Evolutionary conservation across 106 monocot species (phyloP), one percentile per base, ranked within the genome.

Genomic region (Phalaenopsis equestris): DNA sequence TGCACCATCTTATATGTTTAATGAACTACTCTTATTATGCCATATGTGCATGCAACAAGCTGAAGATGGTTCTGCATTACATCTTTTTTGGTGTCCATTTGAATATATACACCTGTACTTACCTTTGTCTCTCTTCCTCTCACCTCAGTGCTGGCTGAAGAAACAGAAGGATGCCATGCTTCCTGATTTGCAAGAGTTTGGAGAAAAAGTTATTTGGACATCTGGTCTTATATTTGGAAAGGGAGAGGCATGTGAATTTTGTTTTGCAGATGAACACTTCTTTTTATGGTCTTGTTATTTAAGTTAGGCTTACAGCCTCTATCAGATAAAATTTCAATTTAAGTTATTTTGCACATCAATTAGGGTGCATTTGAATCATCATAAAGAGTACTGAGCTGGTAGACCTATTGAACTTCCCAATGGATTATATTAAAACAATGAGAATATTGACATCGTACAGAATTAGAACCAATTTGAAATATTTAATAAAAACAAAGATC

Each of bases 171-270:
- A 99, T 89, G 81, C 76, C 5, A 16, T 95, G 61, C 39, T 84
- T 83, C 99, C 99, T 74, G 83, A 74, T 37, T 8, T 93, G 45
- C 80, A 84, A 79, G 84, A 78, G 17, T 83, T 67, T 6, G 95
- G 91, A 6, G 80, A 90, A 30, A 67, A 90, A 70, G 88, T 87
- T 48, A 93, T 93, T 37, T 99, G 99, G 99, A 95, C 99, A 75
- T 99, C 99, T 68, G 99, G 99, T 36, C 81, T 93, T 86, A 86
- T 95, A 75, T 95, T 95, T 79, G 99, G 91, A 56, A 91, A 93
- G 86, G 93, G 90, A 85, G 91, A 92, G 89, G 98, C 94, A 91
- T 70, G 42, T 74, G 1, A 43, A 74, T 74, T 74, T 17, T 74
- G 8, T 74, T 74, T 61, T 61, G 19, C 61, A 61, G 52, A 57